Base-by-base conservation (phyloP, 345 rosid genomes). In the Turritis glabra region DNA sequence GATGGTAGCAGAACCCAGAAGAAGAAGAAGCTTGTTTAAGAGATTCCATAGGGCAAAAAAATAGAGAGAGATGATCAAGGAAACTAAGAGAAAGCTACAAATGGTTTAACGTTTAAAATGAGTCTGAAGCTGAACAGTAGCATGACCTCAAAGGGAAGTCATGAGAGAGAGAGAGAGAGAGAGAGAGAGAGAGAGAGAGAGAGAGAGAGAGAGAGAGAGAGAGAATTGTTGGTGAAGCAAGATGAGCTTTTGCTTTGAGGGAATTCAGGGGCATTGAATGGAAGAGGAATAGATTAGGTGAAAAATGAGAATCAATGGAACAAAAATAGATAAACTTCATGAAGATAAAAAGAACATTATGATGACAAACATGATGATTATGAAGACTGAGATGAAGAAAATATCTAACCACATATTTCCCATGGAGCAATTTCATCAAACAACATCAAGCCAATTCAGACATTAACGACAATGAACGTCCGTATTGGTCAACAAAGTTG, bases 121-220 rank as follows among this genome's bases (percentile, higher is more conserved):
- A 54, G 46, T 46, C 11, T 64, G 46, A 55, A 80, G 74, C 71
- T 46, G 69, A 73, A 77, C 48, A 54, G 70, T 22, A 72, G 72
- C 86, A 84, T 84, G 83, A 82, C 83, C 84, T 84, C 75, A 69
- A 79, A 80, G 84, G 48, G 33, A 85, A 81, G 80, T 70, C 51
- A 73, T 61, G 60, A 64, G 56, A 75, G 54, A 72, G 66, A 72
- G 56, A 77, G 61, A 71, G 58, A 64, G 51, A 77, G 57, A 72
- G 63, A 69, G 72, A 73, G 69, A 40, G 58, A 71, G 56, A 77
- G 61, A 71, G 58, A 64, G 51, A 77, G 57, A 72, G 60, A 64
- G 56, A 75, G 54, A 72, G 66, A 72, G 56, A 77, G 61, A 71
- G 58, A 64, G 51, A 77, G 57, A 72, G 63, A 69, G 72, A 73